These are phyloP conservation scores for Oryza meyeriana DNA, from an alignment of 176 grass and related monocot genomes.

Conservation along the genomic window DNA sequence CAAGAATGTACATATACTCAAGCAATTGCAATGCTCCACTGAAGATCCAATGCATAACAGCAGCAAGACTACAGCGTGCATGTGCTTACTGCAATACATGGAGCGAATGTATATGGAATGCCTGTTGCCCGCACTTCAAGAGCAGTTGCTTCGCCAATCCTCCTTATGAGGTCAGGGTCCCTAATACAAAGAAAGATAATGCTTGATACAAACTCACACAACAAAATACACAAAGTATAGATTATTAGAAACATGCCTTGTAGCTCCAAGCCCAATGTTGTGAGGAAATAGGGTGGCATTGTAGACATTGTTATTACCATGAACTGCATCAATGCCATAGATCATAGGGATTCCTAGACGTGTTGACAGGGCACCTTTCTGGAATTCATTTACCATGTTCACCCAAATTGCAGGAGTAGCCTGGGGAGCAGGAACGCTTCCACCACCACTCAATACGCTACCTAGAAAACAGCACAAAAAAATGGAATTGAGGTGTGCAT, in stretches of 20 bases:
- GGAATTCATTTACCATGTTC: slow-evolving; percentile 95
- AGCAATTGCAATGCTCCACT: slow-evolving; percentile 4
- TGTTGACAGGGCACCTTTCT: slow-evolving; percentile 83
- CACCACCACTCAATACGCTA: slow-evolving; percentile 94
- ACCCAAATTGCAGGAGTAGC: slow-evolving; percentile 81
- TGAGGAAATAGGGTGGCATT: slow-evolving; percentile 97
- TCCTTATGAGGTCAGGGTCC: slow-evolving; percentile 73
- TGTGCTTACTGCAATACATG: slow-evolving; percentile 91
- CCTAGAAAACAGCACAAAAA: slow-evolving; percentile 38
- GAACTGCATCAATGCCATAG: slow-evolving; percentile 98
- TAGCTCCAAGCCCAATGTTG: slow-evolving; percentile 95
- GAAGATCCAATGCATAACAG: slow-evolving; percentile 19
- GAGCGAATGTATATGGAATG: slow-evolving; percentile 85
- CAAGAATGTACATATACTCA: slow-evolving; percentile 20
- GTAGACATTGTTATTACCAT: slow-evolving; percentile 96
- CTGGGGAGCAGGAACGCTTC: slow-evolving; percentile 83
- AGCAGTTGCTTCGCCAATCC: slow-evolving; percentile 91
- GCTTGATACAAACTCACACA: slow-evolving; percentile 3
- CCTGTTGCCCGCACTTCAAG: slow-evolving; percentile 91
- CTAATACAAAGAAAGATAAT: slow-evolving; percentile 50
- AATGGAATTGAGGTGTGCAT: slow-evolving; percentile 17
- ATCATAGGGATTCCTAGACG: slow-evolving; percentile 92
- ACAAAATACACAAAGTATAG: background rate
- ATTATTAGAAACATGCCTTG: slow-evolving; percentile 58
- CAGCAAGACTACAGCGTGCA: background rate